Evolutionary conservation across 257 asterid species (phyloP), one percentile per base, ranked within the genome.

Genomic region (Fraxinus quadrangulata): DNA sequence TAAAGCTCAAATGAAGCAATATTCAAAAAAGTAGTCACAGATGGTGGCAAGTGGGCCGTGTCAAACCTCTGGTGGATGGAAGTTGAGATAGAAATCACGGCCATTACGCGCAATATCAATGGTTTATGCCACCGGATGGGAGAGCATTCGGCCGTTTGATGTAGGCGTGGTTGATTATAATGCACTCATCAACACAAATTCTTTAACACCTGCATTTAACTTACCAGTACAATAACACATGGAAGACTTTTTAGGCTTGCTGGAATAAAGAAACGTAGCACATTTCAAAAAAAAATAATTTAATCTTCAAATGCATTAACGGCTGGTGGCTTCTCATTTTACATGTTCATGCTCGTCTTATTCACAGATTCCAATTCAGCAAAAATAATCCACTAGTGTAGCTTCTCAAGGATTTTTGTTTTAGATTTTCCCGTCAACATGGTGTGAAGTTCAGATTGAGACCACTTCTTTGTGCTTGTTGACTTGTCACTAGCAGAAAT

Each of bases 391-490:
- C 82, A 78, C 72, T 82, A 79, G n/a, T 80, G 75, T 13, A 91
- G 75, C 77, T 74, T 83, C 82, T 77, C 66, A n/a, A 26, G 67
- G 66, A 91, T 76, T 67, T 77, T 90, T 81, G 39, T 73, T 83
- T 47, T 87, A n/a, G 92, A 94, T 84, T 76, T 88, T 12, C 12
- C 65, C 77, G 71, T 49, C 83, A 91, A 80, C 87, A 83, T 54
- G 61, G 1, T 77, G 36, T 80, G 89, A 36, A 70, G 67, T 49
- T 82, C 84, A 26, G n/a, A n/a, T n/a, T n/a, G 79, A 19, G 89
- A 79, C 9, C 69, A 76, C 24, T 86, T 88, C 81, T 47, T 84
- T 26, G 30, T 75, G 66, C 77, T 67, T 14, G 12, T 74, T 1
- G 80, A 31, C 78, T 69, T 37, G 40, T 51, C 40, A 67, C 71